A percentile compares a stretch with the other conserved stretches of the same genome.
Conservation (phyloP, 768 basidiomycete genomes). For the Termitomyces bulborhizus region DNA sequence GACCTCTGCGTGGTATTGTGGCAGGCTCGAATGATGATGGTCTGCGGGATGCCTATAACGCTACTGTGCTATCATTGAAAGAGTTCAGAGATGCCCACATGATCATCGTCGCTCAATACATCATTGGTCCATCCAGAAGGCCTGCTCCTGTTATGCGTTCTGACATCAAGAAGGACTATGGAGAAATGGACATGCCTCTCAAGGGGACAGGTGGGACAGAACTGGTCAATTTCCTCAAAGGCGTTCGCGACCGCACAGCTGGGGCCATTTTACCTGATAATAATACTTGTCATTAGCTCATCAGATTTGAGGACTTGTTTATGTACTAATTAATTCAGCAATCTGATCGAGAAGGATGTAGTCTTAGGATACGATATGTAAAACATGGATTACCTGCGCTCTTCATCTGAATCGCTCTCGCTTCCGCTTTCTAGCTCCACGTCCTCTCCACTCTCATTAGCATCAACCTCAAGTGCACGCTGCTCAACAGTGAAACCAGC, state of each 20-base stretch:
- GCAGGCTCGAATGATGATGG: conserved; percentile 21
- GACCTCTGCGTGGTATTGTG: conserved; percentile 60
- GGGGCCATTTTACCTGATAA: conserved; percentile 26
- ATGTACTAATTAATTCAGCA: background rate
- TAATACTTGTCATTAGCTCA: background rate
- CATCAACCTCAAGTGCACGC: conserved; percentile 58
- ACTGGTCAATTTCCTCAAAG: conserved; percentile 71
- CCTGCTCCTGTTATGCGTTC: conserved; percentile 18
- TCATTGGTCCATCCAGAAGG: conserved; percentile 62
- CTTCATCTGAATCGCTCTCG: conserved; percentile 22
- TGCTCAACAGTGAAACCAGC: conserved; percentile 80
- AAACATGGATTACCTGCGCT: background rate
- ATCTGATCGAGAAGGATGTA: background rate
- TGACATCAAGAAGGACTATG: conserved; percentile 9
- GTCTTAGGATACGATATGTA: background rate
- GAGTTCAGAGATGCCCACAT: conserved; percentile 77
- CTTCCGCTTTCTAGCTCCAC: conserved; percentile 24
- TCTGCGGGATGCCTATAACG: conserved; percentile 57
- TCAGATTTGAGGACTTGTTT: background rate
- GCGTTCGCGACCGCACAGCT: conserved; percentile 63
- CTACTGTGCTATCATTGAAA: conserved; percentile 61
- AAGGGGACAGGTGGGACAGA: conserved; percentile 83
- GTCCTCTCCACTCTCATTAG: conserved; percentile 39
- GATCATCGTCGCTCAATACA: conserved; percentile 69
- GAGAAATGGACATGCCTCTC: conserved; percentile 22